Conservation (phyloP, 2,329 filamentous ascomycete genomes). For the Penicillium brasilianum region DNA sequence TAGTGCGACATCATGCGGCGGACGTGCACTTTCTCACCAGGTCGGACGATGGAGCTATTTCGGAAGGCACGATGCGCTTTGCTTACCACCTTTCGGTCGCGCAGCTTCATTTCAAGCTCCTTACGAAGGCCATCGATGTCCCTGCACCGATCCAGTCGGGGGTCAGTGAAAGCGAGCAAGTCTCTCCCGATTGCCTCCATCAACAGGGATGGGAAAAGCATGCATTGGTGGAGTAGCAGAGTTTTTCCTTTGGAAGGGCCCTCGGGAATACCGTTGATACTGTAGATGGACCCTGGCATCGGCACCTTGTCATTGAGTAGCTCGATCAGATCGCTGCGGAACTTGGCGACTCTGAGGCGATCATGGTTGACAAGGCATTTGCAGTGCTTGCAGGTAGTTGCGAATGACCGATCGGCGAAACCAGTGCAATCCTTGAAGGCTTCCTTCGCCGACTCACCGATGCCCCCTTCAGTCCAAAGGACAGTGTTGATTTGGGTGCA, state of each 20-base stretch:
- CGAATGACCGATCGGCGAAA: slow-evolving; percentile 53
- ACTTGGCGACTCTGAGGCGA: slow-evolving; percentile 65
- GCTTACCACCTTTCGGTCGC: slow-evolving; percentile 56
- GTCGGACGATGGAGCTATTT: neutral
- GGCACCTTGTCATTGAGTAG: slow-evolving; percentile 57
- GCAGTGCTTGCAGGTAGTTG: slow-evolving; percentile 58
- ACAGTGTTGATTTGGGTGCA: slow-evolving; percentile 53
- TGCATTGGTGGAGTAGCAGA: neutral
- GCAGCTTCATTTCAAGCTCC: slow-evolving; percentile 39
- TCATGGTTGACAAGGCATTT: slow-evolving; percentile 58
- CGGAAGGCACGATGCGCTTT: slow-evolving; percentile 23
- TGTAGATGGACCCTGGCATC: slow-evolving; percentile 70
- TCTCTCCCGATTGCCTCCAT: slow-evolving; percentile 32
- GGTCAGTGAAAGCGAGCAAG: slow-evolving; percentile 64
- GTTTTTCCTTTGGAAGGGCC: neutral
- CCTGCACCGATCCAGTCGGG: slow-evolving; percentile 49
- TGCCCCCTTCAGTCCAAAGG: slow-evolving; percentile 61
- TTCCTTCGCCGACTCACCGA: slow-evolving; percentile 20
- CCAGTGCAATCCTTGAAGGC: slow-evolving; percentile 32
- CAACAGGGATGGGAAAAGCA: slow-evolving; percentile 30
- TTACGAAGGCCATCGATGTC: slow-evolving; percentile 46
- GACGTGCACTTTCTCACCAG: slow-evolving; percentile 45
- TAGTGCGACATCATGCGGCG: slow-evolving; percentile 50
- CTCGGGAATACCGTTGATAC: slow-evolving; percentile 57
- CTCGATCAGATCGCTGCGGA: slow-evolving; percentile 59